Base-by-base conservation (phyloP, 805 yeast genomes). In the Debaryomyces castellii region DNA sequence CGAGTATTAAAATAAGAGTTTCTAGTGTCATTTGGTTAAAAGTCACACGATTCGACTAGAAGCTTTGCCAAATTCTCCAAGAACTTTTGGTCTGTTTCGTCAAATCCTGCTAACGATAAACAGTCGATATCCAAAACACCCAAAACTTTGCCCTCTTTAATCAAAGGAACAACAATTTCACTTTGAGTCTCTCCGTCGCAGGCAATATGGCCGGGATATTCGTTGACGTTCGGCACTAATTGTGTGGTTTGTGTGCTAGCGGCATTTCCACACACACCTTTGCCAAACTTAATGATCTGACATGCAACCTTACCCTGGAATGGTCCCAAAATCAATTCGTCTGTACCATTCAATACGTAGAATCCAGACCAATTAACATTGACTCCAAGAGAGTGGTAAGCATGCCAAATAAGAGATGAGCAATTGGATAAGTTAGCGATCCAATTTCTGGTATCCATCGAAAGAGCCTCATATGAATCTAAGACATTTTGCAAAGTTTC, bases 251-350 rank as follows among this genome's bases (percentile, higher is more conserved):
- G 64, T 0, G 70, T 51, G 0, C 59, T 49, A 0, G 96, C 96
- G 1, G 96, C 96, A 1, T 80, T 69, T 4, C 99, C 98, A 68
- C 98, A 94, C 0, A 92, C 98, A 11, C 99, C 99, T 47, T 69
- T 75, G 4, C 96, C 97, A 42, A 85, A 69, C 45, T 69, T 59
- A 47, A 92, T 94, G 22, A 69, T 68, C 64, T 94, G 98, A 58
- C 99, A 92, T 0, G 98, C 98, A 2, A 92, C 97, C 63, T 89
- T 89, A 4, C 99, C 99, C 64, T 89, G 96, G 64, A 92, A 92
- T 11, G 99, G 99, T 0, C 95, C 99, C 32, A 92, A 70, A 18
- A 88, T 74, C 42, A 94, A 70, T 56, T 77, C 81, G 1, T 61
- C 39, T 1, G 54, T 40, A n/a, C 24, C 39, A 44, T 80, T 75